Percentiles rank a stretch among this genome's conserved stretches.
Evolutionary conservation across 345 rosid species (phyloP).

Genomic region (Anastatica hierochuntica): DNA sequence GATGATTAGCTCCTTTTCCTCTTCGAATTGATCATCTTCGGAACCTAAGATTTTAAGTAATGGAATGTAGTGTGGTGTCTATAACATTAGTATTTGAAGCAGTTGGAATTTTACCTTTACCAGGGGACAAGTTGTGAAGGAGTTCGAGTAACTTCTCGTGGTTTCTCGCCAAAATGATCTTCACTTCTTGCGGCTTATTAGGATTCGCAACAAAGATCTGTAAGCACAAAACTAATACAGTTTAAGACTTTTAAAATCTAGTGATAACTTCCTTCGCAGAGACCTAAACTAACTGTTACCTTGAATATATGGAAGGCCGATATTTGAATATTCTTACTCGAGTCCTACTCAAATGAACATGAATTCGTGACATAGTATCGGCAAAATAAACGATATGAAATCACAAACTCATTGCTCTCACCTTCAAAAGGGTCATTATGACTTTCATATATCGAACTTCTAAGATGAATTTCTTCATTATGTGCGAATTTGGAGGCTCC

Average conservation of each 20-base stretch:
- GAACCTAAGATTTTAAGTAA: constrained; percentile 32
- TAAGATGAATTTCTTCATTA: constrained; percentile 84
- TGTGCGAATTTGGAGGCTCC: constrained; percentile 76
- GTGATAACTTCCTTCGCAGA: background rate
- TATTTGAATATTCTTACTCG: constrained; percentile 87
- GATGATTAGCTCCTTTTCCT: constrained; percentile 85
- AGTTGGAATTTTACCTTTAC: constrained; percentile 50
- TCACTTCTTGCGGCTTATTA: constrained; percentile 80
- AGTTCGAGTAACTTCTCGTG: constrained; percentile 61
- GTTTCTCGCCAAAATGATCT: constrained; percentile 77
- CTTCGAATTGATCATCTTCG: constrained; percentile 89
- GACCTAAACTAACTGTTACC: constrained; percentile 34
- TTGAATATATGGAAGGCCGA: constrained; percentile 94
- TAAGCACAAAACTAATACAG: background rate
- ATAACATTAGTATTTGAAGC: background rate
- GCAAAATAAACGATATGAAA: background rate
- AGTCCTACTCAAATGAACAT: constrained; percentile 50
- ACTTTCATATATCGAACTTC: constrained; percentile 88
- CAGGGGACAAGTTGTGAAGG: constrained; percentile 56
- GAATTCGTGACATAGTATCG: background rate
- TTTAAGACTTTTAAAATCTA: background rate
- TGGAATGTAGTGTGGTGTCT: background rate
- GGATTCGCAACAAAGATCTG: constrained; percentile 98
- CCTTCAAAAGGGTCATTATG: constrained; percentile 89
- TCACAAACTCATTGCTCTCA: constrained; percentile 19